Conservation (phyloP, 495 filamentous ascomycete species). For the Penicillium nucicola region DNA sequence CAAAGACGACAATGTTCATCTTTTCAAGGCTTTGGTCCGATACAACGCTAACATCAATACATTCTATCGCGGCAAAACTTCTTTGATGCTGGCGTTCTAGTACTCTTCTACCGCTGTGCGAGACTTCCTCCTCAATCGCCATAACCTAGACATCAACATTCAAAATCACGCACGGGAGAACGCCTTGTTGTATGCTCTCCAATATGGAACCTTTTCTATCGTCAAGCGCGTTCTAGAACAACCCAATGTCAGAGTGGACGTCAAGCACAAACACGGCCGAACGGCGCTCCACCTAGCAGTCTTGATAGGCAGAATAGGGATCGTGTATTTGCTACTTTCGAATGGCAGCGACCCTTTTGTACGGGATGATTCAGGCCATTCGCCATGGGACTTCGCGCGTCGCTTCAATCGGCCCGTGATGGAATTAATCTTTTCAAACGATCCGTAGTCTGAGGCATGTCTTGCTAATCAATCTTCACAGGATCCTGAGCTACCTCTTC, state of each 20-base stretch:
- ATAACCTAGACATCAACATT: constrained; percentile 4
- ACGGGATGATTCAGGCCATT: constrained; percentile 6
- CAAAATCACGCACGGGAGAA: constrained; percentile 2
- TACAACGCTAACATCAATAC: constrained; percentile 8
- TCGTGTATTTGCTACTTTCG: constrained; percentile 4
- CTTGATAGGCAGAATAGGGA: constrained; percentile 2
- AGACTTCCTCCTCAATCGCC: neutral
- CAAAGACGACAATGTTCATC: constrained; percentile 3
- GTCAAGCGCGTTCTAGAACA: neutral
- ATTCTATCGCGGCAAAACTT: constrained; percentile 5
- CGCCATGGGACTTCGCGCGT: constrained; percentile 1
- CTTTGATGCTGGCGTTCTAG: constrained; percentile 6
- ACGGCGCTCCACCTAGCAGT: constrained; percentile 8
- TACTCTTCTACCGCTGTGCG: constrained; percentile 1
- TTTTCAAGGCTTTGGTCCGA: constrained; percentile 1
- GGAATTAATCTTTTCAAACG: neutral
- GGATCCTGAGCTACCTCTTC: constrained; percentile 4
- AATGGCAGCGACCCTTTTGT: constrained; percentile 1
- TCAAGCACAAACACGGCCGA: neutral
- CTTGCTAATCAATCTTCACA: neutral
- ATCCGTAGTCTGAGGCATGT: neutral
- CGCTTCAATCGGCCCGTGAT: constrained; percentile 1
- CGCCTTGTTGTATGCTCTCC: constrained; percentile 10
- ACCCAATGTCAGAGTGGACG: neutral
- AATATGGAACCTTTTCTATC: neutral